Base-by-base conservation (phyloP, 306 rosid genomes). In the Vigna hirtella region DNA sequence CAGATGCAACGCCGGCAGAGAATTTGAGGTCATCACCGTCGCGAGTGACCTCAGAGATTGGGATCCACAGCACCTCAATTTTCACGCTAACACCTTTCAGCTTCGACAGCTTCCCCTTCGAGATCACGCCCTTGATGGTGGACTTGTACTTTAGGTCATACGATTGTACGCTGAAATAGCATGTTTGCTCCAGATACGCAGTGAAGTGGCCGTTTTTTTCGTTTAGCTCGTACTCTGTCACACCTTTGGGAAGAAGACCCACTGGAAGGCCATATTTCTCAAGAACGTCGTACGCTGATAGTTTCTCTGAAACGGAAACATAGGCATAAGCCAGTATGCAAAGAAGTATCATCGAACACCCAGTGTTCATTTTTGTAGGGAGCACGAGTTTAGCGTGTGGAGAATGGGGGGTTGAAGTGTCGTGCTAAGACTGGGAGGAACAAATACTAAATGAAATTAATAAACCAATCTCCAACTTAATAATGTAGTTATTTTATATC, bases 231-330 rank as follows among this genome's bases (percentile, higher is more conserved):
- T 91, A 91, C 32, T 83, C 88, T 0, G 86, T 86, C 0, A 77
- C 90, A 3, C 97, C 97, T 18, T 40, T 7, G 1, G 97, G 97
- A n/a, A 87, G 91, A 73, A 89, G 61, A 32, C 97, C 93, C 34
- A 80, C 83, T 7, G 93, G 97, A 15, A 91, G 81, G 11, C 56
- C 83, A 9, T 91, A 86, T 10, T 80, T 81, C 34, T 89, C 59
- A 0, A 91, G 90, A 73, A 83, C 65, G 0, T 87, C 85, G 66
- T 91, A 89, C 0, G 88, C 89, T n/a, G 96, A 70, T 15, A 77
- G 20, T 2, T 74, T 15, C 16, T 63, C 34, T 63, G 79, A 7
- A 36, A 17, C 1, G 36, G 59, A 24, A 12, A 4, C n/a, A 24
- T 4, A 48, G 4, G 5, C 22, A 45, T 4, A 26, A 8, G 34